Conservation (phyloP, 2,329 filamentous ascomycete species). For the Westerdykella sp. region DNA sequence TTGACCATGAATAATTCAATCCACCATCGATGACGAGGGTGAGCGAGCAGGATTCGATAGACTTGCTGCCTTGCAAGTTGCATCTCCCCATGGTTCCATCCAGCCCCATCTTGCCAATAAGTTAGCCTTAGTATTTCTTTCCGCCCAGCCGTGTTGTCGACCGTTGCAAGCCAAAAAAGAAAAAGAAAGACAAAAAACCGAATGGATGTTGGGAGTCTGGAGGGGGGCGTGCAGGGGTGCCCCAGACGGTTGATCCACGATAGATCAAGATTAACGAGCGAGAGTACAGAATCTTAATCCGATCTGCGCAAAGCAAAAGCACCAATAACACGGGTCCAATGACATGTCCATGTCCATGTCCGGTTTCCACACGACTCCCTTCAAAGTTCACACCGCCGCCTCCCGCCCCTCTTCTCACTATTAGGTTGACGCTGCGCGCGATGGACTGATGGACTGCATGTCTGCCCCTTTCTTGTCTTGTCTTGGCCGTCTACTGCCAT, state of each 20-base stretch:
- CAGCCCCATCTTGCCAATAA: conserved; percentile 1
- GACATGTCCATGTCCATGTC: conserved; percentile 31
- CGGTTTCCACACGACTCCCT: too few species aligned
- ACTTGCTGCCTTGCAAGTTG: too few species aligned
- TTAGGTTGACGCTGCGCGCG: too few species aligned
- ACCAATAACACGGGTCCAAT: too few species aligned
- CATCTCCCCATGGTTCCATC: conserved; percentile 3
- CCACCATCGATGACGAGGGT: conserved; percentile 11
- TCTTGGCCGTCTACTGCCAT: too few species aligned
- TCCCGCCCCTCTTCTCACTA: too few species aligned
- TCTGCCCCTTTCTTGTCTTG: too few species aligned
- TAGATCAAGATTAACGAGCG: conserved; percentile 33
- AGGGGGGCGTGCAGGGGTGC: conserved; percentile 16
- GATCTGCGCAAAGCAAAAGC: too few species aligned
- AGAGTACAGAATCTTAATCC: too few species aligned
- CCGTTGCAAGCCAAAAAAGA: not conserved
- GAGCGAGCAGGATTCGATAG: conserved; percentile 11
- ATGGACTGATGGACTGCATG: too few species aligned
- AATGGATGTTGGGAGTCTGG: conserved; percentile 1
- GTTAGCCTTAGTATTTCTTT: not conserved
- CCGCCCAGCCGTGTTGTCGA: not conserved
- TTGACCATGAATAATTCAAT: too few species aligned
- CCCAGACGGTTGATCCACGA: conserved; percentile 18
- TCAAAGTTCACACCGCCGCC: too few species aligned
- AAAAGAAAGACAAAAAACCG: not conserved